Conservation (phyloP, 2,329 filamentous ascomycete species). For the Aspergillus brunneoviolaceus region DNA sequence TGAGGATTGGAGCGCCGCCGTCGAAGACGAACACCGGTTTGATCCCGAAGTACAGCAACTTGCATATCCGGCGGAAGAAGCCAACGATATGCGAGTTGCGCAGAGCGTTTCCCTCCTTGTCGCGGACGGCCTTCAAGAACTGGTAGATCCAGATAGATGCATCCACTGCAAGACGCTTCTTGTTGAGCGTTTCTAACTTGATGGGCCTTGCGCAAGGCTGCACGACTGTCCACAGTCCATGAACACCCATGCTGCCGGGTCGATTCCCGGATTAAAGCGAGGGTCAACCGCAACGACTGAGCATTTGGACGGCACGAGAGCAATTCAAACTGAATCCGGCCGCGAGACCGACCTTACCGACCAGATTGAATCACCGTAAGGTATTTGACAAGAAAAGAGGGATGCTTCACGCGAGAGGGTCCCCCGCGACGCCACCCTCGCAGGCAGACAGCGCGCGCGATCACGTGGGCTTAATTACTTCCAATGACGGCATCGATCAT, state of each 20-base stretch:
- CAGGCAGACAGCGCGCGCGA: neutral
- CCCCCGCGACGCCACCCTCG: conserved; percentile 2
- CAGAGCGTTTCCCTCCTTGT: conserved; percentile 95
- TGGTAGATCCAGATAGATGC: conserved; percentile 99
- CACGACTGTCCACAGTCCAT: conserved; percentile 93
- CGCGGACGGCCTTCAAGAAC: conserved; percentile 96
- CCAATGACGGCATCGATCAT: neutral
- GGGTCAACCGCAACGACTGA: neutral
- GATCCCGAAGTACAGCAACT: conserved; percentile 94
- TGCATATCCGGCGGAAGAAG: conserved; percentile 98
- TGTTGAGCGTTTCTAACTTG: conserved; percentile 93
- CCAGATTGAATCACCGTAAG: neutral
- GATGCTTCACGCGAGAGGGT: neutral
- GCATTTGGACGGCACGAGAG: neutral
- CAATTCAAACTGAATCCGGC: neutral
- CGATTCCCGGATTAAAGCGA: conserved; percentile 1
- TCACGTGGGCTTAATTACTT: neutral
- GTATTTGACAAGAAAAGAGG: neutral
- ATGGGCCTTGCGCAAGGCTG: conserved; percentile 94
- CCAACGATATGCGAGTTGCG: conserved; percentile 95
- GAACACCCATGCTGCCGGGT: conserved; percentile 76
- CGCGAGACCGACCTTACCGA: neutral
- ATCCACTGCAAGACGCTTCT: conserved; percentile 93
- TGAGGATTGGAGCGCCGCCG: conserved; percentile 85
- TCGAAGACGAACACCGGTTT: conserved; percentile 98